These are phyloP conservation scores for Populus pruinosa DNA, from an alignment of 345 rosid species.

Conservation along the genomic window DNA sequence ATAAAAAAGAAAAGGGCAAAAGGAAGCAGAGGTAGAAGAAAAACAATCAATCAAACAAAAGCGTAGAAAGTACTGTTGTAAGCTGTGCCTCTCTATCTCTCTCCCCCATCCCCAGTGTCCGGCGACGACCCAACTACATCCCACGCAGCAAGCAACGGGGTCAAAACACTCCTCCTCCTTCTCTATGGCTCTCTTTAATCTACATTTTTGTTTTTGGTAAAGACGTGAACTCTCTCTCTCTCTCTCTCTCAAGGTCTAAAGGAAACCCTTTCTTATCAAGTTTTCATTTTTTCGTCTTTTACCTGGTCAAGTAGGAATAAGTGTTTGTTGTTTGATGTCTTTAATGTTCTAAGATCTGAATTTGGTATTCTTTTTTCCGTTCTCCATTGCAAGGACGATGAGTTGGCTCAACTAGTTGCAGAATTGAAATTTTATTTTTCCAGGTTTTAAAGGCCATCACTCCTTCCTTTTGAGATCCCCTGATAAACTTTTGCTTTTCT, in stretches of 20 bases:
- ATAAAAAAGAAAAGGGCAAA: background rate
- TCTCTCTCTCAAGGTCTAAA: background rate
- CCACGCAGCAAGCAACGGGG: background rate
- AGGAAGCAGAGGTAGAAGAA: background rate
- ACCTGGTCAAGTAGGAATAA: background rate
- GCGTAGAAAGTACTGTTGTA: background rate
- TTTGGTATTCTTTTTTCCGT: background rate
- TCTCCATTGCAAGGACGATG: background rate
- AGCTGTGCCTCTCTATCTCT: background rate
- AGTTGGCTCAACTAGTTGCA: background rate
- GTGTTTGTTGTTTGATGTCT: background rate
- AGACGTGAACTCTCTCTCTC: background rate
- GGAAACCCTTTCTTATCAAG: background rate
- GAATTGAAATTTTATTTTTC: background rate
- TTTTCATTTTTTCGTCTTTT: background rate
- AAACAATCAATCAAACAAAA: background rate
- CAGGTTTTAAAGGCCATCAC: too few relatives aligned
- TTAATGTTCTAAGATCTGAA: slow-evolving; percentile 15
- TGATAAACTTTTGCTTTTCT: background rate
- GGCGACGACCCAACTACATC: background rate
- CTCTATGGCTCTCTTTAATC: background rate
- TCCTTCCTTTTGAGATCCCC: background rate
- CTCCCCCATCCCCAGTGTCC: slow-evolving; percentile 7
- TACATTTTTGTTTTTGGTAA: background rate
- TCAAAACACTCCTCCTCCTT: background rate